Conservation (phyloP, 441 rosid genomes). For the Pelargonium hybrid region DNA sequence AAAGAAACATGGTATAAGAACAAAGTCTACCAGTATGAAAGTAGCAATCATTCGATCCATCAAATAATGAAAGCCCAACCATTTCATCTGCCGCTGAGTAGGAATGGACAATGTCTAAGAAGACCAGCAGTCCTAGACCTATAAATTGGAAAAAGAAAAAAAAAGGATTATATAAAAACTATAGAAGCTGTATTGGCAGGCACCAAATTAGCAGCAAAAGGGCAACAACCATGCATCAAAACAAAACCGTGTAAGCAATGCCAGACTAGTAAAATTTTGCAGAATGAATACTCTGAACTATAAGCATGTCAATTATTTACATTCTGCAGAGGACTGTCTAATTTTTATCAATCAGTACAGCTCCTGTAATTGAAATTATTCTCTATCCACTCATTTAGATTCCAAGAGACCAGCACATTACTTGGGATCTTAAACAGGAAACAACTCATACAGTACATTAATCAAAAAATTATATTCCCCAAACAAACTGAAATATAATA, state of each 20-base stretch:
- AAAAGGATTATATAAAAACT: neutral
- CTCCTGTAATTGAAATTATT: neutral
- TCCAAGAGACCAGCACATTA: neutral
- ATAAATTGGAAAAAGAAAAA: constrained; percentile 17
- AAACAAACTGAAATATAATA: neutral
- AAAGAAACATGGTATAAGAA: neutral
- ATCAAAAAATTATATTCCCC: neutral
- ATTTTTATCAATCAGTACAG: neutral
- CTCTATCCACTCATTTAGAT: neutral
- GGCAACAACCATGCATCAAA: neutral
- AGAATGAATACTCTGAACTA: no score
- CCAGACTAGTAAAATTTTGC: neutral
- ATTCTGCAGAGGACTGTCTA: neutral
- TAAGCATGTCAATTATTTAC: no score
- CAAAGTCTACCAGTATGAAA: constrained; percentile 64
- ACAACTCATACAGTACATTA: neutral
- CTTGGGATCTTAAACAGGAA: neutral
- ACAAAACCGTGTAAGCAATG: neutral
- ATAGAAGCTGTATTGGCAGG: neutral
- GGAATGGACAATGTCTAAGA: constrained; percentile 87
- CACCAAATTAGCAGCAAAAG: constrained; percentile 3
- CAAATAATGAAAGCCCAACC: constrained; percentile 85
- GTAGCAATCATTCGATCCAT: constrained; percentile 96
- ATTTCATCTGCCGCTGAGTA: constrained; percentile 96
- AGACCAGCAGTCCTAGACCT: constrained; percentile 81